Percentiles rank a stretch among this genome's conserved stretches.
phyloP scores from a whole-genome alignment of 2,329 filamentous ascomycete species.

The Penicillium sp. region DNA sequence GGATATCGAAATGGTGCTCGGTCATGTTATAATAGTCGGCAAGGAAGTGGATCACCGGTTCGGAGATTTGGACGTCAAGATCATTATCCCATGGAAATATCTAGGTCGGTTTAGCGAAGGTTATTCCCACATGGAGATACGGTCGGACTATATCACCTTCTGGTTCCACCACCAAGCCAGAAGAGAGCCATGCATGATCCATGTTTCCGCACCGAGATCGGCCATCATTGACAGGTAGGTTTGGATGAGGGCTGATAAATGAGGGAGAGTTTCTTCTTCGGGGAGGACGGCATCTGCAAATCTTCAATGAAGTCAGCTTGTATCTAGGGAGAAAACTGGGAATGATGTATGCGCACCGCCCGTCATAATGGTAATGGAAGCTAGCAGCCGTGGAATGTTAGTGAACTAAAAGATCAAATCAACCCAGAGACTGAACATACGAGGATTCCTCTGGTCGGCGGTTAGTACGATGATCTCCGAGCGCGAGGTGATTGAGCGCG shows the following conservation, averaged over 20 bases:
- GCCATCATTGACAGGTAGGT: conserved; percentile 63
- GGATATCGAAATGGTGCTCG: conserved; percentile 55
- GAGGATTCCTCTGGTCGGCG: conserved; percentile 47
- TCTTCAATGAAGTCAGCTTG: conserved; percentile 33
- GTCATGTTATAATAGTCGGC: conserved; percentile 67
- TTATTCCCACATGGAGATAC: conserved; percentile 10
- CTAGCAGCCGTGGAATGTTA: conserved; percentile 28
- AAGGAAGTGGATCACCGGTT: conserved; percentile 60
- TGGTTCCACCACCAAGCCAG: conserved; percentile 69
- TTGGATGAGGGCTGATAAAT: conserved; percentile 58
- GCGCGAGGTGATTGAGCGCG: conserved; percentile 14
- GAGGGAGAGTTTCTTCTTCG: conserved; percentile 52
- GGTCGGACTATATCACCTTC: conserved; percentile 37
- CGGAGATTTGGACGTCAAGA: conserved; percentile 63
- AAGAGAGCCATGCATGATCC: conserved; percentile 67
- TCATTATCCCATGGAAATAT: conserved; percentile 68
- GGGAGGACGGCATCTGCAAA: conserved; percentile 55
- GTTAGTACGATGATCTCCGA: conserved; percentile 20
- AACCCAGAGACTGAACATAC: conserved; percentile 34
- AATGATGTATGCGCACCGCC: conserved; percentile 39
- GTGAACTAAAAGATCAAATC: not conserved
- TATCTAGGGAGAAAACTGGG: not conserved
- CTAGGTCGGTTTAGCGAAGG: conserved; percentile 23
- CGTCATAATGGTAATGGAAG: conserved; percentile 63
- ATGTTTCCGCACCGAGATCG: conserved; percentile 62